Base-by-base conservation (phyloP, 1,284 basidiomycete species). In the Apiotrichum veenhuisii region DNA sequence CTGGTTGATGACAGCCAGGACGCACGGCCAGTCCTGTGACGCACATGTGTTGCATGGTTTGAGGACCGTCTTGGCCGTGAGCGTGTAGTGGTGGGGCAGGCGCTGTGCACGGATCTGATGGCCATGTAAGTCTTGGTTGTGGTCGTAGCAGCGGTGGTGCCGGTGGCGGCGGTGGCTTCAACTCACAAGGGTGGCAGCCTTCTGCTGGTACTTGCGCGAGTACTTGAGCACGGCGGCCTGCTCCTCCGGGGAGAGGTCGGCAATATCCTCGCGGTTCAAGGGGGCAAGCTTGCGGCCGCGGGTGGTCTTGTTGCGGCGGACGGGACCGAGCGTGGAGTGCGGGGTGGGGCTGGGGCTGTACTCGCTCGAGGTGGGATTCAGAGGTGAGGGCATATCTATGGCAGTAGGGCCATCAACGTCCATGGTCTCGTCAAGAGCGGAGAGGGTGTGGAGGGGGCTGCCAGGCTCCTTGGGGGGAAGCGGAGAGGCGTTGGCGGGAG, bases 101-200 rank as follows among this genome's bases (percentile, higher is more conserved):
- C 22, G 20, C 7, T 23, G 30, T 4, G 20, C 22, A 12, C 46
- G 46, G 20, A 23, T 36, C 46, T 48, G 33, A 3, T 8, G 10
- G 11, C 17, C 15, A 30, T 34, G 27, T 34, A 4, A 8, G 25
- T 27, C 10, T 5, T 14, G 23, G 23, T 23, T 26, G 3, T 14
- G 2, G 43, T 23, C 10, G 37, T n/a, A n/a, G n/a, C n/a, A n/a
- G n/a, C n/a, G n/a, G n/a, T n/a, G n/a, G n/a, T n/a, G n/a, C n/a
- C n/a, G n/a, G n/a, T n/a, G n/a, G n/a, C n/a, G n/a, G n/a, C n/a
- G n/a, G n/a, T n/a, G n/a, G n/a, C n/a, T 14, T 20, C 43, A 27
- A 46, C 46, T 48, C 27, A 48, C 46, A 15, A 48, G 46, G 5
- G 46, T 18, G 14, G 46, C 46, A 12, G 46, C 46, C 46, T 48